Percentiles rank a stretch among this genome's conserved stretches.
These are phyloP conservation scores for Naumovozyma baii DNA, from an alignment of 805 yeast species.

Conservation along the genomic window DNA sequence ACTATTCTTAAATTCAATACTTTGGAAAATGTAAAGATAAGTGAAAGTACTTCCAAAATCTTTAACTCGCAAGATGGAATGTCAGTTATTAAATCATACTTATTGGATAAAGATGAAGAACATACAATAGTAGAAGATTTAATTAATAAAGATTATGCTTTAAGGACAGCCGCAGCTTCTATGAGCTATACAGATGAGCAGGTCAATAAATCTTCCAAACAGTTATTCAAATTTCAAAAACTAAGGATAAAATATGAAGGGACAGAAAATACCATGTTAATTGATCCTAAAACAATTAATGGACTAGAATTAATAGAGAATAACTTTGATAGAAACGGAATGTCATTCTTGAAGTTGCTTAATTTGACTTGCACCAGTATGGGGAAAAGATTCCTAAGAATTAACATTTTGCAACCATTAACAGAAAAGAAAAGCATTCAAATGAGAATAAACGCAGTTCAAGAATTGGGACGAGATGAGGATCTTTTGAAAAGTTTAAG, in stretches of 20 bases:
- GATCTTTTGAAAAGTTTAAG: slow-evolving; percentile 12
- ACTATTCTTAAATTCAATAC: slow-evolving; percentile 31
- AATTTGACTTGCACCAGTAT: slow-evolving; percentile 37
- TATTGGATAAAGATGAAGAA: slow-evolving; percentile 8
- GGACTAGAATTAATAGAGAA: slow-evolving; percentile 35
- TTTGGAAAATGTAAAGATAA: slow-evolving; percentile 17
- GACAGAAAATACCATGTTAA: slow-evolving; percentile 35
- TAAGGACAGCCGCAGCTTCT: slow-evolving; percentile 31
- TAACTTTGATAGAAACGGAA: slow-evolving; percentile 22
- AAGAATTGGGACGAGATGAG: slow-evolving; percentile 26
- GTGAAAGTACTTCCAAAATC: slow-evolving; percentile 16
- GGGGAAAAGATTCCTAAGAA: slow-evolving; percentile 37
- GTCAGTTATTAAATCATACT: slow-evolving; percentile 12
- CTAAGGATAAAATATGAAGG: slow-evolving; percentile 32
- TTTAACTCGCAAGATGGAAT: slow-evolving; percentile 26
- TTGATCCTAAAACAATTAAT: slow-evolving; percentile 33
- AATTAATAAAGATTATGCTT: slow-evolving; percentile 24
- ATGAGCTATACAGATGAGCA: slow-evolving; percentile 17
- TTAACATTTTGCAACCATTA: slow-evolving; percentile 39
- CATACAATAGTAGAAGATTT: slow-evolving; percentile 13
- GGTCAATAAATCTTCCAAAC: slow-evolving; percentile 6
- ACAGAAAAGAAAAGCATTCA: slow-evolving; percentile 31
- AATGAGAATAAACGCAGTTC: slow-evolving; percentile 31
- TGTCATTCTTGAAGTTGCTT: slow-evolving; percentile 31
- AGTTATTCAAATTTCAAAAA: slow-evolving; percentile 17